Base-by-base conservation (phyloP, 2,329 filamentous ascomycete genomes). In the Calonectria hawksworthii region DNA sequence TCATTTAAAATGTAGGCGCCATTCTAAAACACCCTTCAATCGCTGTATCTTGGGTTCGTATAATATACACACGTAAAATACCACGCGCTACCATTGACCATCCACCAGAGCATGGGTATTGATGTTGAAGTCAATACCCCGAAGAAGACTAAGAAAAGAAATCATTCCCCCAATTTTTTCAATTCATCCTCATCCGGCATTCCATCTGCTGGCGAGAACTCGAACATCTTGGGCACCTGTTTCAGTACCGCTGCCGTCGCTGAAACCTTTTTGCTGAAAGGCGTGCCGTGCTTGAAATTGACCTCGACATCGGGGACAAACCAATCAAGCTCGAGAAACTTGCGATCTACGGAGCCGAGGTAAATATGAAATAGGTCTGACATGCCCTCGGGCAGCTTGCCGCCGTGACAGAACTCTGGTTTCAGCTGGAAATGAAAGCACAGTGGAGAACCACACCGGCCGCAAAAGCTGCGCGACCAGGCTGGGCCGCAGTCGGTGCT, bases 401-500 rank as follows among this genome's bases (percentile, higher is more conserved):
- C 79, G 16, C 51, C 74, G 13, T 73, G 52, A 32, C 77, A 76
- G 9, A 59, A 79, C 30, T 72, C 74, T 0, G 77, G 70, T 9
- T 51, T n/a, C 0, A 81, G 75, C 52, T 72, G 73, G 26, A 80
- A 74, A 8, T 80, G 79, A 61, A 63, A 82, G 51, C 72, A 73
- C 0, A 81, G 11, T 4, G 69, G 74, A 1, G 80, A 73, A 3
- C 81, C 80, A 56, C 80, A 82, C 7, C 81, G 80, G 0, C 76
- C 76, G 28, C 81, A 83, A 63, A 82, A 83, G 52, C 73, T 76
- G 18, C 81, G 80, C 0, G 81, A 81, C 47, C 47, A 59, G 0
- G 64, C 68, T 2, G 61, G 41, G 34, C 73, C 68, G 44, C 78
- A 78, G 21, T 70, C 56, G 4, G 26, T 44, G 47, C 74, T 76